Evolutionary conservation across 2,329 filamentous ascomycete genomes (phyloP).

Genomic region (Alternaria longipes): DNA sequence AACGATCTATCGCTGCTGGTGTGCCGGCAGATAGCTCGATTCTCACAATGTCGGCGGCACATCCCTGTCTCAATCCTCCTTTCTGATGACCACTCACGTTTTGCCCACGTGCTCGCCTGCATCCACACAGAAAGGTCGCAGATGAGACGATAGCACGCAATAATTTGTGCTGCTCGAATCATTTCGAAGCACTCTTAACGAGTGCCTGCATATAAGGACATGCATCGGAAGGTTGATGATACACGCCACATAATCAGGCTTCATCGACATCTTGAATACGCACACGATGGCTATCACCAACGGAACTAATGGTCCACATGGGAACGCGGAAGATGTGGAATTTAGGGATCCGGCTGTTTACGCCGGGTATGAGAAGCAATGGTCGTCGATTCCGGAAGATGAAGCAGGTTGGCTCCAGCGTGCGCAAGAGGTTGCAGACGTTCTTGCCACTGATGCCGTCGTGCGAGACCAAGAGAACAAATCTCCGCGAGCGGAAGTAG

Average conservation of each 20-base stretch:
- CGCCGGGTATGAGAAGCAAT: slow-evolving; percentile 51
- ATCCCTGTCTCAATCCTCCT: slow-evolving; percentile 2
- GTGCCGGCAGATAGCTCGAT: not conserved
- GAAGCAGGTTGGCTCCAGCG: slow-evolving; percentile 59
- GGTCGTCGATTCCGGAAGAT: slow-evolving; percentile 51
- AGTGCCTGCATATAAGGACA: not conserved
- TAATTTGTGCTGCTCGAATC: not conserved
- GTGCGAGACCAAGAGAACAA: slow-evolving; percentile 62
- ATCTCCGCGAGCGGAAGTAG: slow-evolving; percentile 61
- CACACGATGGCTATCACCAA: slow-evolving; percentile 21
- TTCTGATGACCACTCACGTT: not conserved
- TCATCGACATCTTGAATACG: not conserved
- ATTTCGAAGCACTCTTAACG: not conserved
- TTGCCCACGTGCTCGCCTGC: not conserved
- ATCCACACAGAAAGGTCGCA: not conserved
- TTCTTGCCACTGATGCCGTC: slow-evolving; percentile 60
- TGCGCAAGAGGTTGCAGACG: slow-evolving; percentile 59
- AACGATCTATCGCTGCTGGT: not conserved
- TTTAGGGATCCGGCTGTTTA: slow-evolving; percentile 54
- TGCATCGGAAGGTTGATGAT: not conserved
- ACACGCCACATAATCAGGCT: not conserved
- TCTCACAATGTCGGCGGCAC: not conserved
- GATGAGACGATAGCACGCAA: slow-evolving; percentile 15
- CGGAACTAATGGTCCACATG: slow-evolving; percentile 10
- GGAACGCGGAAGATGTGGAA: slow-evolving; percentile 24